These are phyloP conservation scores for Yamadazyma laniorum DNA, from an alignment of 805 yeast species.

Conservation along the genomic window DNA sequence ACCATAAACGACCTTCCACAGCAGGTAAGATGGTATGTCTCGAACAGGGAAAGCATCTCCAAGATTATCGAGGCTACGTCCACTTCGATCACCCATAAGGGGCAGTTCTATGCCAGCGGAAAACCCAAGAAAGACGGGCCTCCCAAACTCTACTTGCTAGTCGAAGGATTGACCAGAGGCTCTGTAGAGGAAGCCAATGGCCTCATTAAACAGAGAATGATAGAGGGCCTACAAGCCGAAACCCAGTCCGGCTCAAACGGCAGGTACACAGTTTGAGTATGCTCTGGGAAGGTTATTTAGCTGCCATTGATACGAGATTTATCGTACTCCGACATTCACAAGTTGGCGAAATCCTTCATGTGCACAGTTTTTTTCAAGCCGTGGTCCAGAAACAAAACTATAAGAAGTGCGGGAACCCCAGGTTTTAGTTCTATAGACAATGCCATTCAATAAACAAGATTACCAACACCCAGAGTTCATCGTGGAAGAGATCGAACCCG, in stretches of 20 bases:
- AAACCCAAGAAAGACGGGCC: slow-evolving; percentile 52
- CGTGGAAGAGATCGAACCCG: slow-evolving; percentile 44
- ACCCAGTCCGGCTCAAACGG: slow-evolving; percentile 38
- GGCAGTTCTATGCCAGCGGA: slow-evolving; percentile 55
- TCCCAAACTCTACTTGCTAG: slow-evolving; percentile 70
- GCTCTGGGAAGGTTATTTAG: too few species aligned
- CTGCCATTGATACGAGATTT: too few species aligned
- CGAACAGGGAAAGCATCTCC: slow-evolving; percentile 61
- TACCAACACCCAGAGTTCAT: slow-evolving; percentile 30
- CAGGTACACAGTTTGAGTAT: slow-evolving; percentile 46
- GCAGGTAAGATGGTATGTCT: slow-evolving; percentile 71
- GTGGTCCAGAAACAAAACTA: background rate
- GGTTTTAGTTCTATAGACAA: slow-evolving; percentile 2
- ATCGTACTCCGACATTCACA: too few species aligned
- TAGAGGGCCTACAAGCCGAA: slow-evolving; percentile 55
- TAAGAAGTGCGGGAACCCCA: background rate
- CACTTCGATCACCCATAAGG: slow-evolving; percentile 78
- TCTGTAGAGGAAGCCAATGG: slow-evolving; percentile 60
- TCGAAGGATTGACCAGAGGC: slow-evolving; percentile 69
- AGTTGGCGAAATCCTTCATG: too few species aligned
- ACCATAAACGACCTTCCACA: slow-evolving; percentile 85
- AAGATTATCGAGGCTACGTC: slow-evolving; percentile 69
- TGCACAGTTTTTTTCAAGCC: background rate
- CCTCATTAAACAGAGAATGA: slow-evolving; percentile 51
- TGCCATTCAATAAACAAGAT: slow-evolving; percentile 20